Conservation (phyloP, 2,329 filamentous ascomycete genomes). For the Talaromyces sp. region DNA sequence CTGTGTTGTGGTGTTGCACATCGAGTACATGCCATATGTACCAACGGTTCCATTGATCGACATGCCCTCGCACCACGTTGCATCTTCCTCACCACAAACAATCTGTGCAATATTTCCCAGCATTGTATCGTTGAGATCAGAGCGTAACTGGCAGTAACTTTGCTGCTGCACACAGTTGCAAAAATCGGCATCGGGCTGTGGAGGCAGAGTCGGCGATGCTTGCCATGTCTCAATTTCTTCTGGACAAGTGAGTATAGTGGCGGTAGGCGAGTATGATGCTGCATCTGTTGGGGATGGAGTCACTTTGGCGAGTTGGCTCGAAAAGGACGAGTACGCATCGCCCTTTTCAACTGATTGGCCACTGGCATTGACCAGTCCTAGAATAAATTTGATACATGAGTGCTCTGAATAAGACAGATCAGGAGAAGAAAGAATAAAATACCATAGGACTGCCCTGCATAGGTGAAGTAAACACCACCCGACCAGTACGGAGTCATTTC, state of each 20-base stretch:
- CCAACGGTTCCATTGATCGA: background rate
- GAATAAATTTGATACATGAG: background rate
- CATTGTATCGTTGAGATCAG: background rate
- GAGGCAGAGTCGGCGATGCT: background rate
- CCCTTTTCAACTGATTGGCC: slow-evolving; percentile 58
- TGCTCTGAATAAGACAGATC: too few relatives aligned
- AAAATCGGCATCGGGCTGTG: background rate
- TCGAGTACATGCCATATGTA: background rate
- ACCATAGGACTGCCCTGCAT: slow-evolving; percentile 68
- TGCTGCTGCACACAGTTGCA: background rate
- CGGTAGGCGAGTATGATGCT: slow-evolving; percentile 63
- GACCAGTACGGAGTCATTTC: slow-evolving; percentile 82
- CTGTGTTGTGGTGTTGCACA: background rate
- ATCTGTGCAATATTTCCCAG: background rate
- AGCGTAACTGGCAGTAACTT: background rate
- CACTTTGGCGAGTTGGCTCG: slow-evolving; percentile 60
- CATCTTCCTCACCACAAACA: background rate
- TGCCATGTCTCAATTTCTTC: background rate
- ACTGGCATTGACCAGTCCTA: slow-evolving; percentile 41
- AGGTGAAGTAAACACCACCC: slow-evolving; percentile 97
- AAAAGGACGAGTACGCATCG: slow-evolving; percentile 66
- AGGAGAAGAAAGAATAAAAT: background rate
- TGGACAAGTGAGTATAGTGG: slow-evolving; percentile 39
- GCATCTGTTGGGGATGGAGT: slow-evolving; percentile 61
- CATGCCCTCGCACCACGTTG: background rate